Percentiles rank a stretch among this genome's conserved stretches.
Evolutionary conservation across 169 alveolate species (phyloP).

Genomic region (Plasmodium billcollinsi): DNA sequence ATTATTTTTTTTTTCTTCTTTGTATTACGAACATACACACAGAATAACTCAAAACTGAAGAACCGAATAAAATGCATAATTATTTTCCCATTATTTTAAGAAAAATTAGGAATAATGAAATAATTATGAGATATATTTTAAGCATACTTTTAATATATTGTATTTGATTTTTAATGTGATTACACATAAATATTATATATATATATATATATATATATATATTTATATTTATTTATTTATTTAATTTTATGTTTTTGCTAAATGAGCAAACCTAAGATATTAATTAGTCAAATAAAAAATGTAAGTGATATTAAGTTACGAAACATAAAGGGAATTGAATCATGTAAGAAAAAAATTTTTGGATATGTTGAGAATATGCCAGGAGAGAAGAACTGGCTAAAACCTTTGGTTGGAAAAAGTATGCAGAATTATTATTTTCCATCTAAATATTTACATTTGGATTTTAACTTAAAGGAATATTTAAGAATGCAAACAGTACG

Average conservation of each 20-base stretch:
- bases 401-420: conserved; percentile 84
- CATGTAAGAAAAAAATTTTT: conserved; percentile 72
- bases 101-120: too few relatives aligned
- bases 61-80: too few relatives aligned
- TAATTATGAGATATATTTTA: too few relatives aligned
- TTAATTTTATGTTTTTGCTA: conserved; percentile 15
- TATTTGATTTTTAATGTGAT: too few relatives aligned
- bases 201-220: neutral
- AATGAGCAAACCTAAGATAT: conserved; percentile 69
- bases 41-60: too few relatives aligned
- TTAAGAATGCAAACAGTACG: conserved; percentile 85
- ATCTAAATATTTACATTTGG: conserved; percentile 86
- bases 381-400: conserved; percentile 87
- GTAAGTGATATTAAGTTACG: conserved; percentile 50
- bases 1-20: too few relatives aligned
- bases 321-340: conserved; percentile 74
- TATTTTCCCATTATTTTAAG: too few relatives aligned
- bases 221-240: neutral
- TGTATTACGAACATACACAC: too few relatives aligned
- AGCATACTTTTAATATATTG: too few relatives aligned
- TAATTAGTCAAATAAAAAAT: conserved; percentile 64
- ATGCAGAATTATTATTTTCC: conserved; percentile 87
- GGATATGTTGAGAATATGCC: conserved; percentile 79
- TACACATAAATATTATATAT: too few relatives aligned
- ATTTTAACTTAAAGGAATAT: conserved; percentile 83